Base-by-base conservation (phyloP, 202 grass and related monocot genomes). In the Setaria italica region DNA sequence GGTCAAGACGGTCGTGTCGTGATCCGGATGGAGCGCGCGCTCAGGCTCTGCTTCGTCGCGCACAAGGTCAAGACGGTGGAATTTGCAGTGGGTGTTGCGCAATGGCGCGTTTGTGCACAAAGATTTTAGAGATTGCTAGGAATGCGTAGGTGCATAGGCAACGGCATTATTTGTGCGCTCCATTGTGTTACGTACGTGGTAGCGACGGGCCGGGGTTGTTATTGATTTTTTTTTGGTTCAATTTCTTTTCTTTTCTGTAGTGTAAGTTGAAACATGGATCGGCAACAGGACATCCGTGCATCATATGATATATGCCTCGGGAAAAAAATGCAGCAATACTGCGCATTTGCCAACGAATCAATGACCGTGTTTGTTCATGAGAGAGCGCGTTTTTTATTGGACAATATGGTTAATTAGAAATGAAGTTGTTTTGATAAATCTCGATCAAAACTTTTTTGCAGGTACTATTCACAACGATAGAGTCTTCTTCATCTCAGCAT, bases 1-100 rank as follows among this genome's bases (percentile, higher is more conserved):
- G 73, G 83, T 92, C 5, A 97, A 92, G 86, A 97, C 78, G 41
- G 85, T 92, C 79, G 47, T 91, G 41, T 80, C 84, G 48, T 87
- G 88, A 85, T 85, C 41, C 19, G 7, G 19, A 7, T 1, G 0
- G 6, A 1, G 17, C 53, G 37, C 37, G 39, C 39, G 39, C 39
- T 41, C 4, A 39, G 37, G 15, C 3, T 54, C 16, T 20, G 20
- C 53, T 1, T 55, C 5, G 53, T 55, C 17, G 53, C 6, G 53
- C 0, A 51, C 49, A 16, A 51, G 49, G 13, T 51, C 12, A 51
- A 5, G 49, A 51, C 49, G 2, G 49, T 51, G 13, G 49, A 15
- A 51, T 51, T 4, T 51, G 48, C 17, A 9, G 54, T 0, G 17
- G 54, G 7, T 34, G 70, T 33, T 15, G 48, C 30, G 71, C 48